Evolutionary conservation across 2,329 filamentous ascomycete species (phyloP), one percentile per base, ranked within the genome.

Genomic region (Phyllosticta citriasiana): DNA sequence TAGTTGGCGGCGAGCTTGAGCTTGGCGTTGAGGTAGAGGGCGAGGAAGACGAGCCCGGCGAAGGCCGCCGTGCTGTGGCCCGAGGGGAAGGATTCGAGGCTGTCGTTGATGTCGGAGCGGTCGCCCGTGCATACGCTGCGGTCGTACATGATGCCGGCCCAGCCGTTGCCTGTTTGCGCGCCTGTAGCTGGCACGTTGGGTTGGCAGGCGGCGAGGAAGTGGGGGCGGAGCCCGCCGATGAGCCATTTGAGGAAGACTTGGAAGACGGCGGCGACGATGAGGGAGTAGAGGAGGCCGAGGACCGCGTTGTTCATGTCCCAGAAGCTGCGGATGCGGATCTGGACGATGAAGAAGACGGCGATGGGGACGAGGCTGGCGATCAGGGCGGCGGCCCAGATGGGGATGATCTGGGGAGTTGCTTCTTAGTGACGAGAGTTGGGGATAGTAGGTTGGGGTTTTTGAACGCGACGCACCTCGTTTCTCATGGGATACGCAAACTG

Each of bases 201-300:
- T 71, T 86, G 81, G 79, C 87, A 90, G 59, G 88, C 86, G 24
- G 78, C 79, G 22, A 90, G 51, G 53, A 62, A 62, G 53, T 62
- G 60, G 7, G 60, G 60, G 1, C 86, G 81, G 22, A 88, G 76
- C 14, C 87, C 87, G 14, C 88, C 88, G 64, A 91, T 88, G 52
- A 90, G 80, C 81, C 82, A 87, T 74, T 91, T 91, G 70, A 90
- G 67, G 68, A 89, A 86, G 65, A 90, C 87, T 68, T 91, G 88
- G 76, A 91, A 89, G 57, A 90, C 83, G n/a, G 86, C 84, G 14
- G 85, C 85, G 5, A 80, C 78, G 73, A 89, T 88, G 64, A 89
- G 79, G 0, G 83, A 79, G 77, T 90, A 90, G 0, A 89, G 74
- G 0, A 90, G 80, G 14, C 87, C 88, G 55, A 89, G 79, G 56